Evolutionary conservation across 768 basidiomycete genomes (phyloP), one percentile per base, ranked within the genome.

Genomic region (Suillus americanus): DNA sequence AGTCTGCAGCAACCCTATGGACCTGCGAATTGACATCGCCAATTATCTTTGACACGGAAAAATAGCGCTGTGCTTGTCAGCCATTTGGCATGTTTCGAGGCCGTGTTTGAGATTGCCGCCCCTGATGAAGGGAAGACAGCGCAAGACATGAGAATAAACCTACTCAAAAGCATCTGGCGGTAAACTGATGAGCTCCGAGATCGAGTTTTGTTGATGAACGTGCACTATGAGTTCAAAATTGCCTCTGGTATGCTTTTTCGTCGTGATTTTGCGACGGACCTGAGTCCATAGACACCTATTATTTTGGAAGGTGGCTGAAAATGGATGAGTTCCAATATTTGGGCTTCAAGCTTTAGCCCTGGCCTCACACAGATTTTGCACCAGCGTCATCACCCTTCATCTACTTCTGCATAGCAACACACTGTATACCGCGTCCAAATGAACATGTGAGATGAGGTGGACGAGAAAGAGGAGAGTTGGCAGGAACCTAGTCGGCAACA

Each of bases 371-470:
- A 30, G 72, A 69, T 68, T 79, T 79, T 33, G 80, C 76, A 35
- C 73, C 76, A 38, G 71, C 65, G 63, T 81, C 77, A 48, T 85
- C 83, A 3, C 83, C 83, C 63, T 68, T 74, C 25, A 78, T 77
- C 81, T 83, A 86, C 62, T 75, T 71, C 61, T 77, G 73, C 75
- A 83, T 79, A 12, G 82, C 80, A 16, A 83, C 81, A 2, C 82
- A 80, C 71, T 86, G 85, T 33, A 85, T 67, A 12, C 81, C 82
- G 28, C 82, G 68, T 38, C 84, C 82, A 72, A 82, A 85, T 33
- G 83, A 83, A 69, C 86, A 85, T 3, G 80, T 78, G 48, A 84
- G 68, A 28, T 74, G 75, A n/a, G 80, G 83, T 9, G 84, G 73
- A 8, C 80, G 75, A 18, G 74, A 68, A 56, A 83, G 50, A 10